phyloP scores from a whole-genome alignment of 192 early-diverging fungal genomes.

The Backusella morwellensis region DNA sequence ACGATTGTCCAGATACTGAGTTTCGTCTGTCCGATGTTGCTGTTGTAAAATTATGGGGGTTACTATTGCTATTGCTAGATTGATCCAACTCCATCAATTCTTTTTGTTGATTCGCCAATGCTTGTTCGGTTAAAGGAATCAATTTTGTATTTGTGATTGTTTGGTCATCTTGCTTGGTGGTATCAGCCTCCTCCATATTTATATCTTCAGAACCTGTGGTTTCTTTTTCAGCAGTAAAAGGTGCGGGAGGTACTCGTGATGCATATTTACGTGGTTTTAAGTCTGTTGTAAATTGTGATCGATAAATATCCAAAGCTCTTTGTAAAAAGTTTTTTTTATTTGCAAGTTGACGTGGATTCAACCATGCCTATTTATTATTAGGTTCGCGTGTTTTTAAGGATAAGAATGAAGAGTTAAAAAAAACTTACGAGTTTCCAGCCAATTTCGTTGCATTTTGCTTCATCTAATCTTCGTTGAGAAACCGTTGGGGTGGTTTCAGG shows the following conservation, averaged over 20 bases:
- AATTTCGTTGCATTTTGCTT: slow-evolving; percentile 54
- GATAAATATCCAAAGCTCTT: slow-evolving; percentile 6
- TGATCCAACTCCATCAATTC: background rate
- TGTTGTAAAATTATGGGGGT: background rate
- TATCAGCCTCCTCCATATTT: background rate
- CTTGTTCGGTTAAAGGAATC: background rate
- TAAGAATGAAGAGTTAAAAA: background rate
- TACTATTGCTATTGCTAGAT: background rate
- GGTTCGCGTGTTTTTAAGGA: background rate
- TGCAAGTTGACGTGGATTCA: slow-evolving; percentile 16
- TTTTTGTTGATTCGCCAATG: background rate
- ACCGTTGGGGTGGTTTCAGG: slow-evolving; percentile 18
- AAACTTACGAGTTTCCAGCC: slow-evolving; percentile 64
- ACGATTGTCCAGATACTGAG: background rate
- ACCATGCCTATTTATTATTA: slow-evolving; percentile 27
- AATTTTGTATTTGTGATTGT: background rate
- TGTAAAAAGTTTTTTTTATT: slow-evolving; percentile 22
- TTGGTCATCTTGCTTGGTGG: background rate
- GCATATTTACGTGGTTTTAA: slow-evolving; percentile 19
- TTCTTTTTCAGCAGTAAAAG: background rate
- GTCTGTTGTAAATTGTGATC: slow-evolving; percentile 20
- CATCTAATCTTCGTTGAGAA: slow-evolving; percentile 36
- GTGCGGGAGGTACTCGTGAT: slow-evolving; percentile 11
- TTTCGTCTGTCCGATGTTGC: background rate
- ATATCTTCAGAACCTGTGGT: background rate